phyloP scores from a whole-genome alignment of 805 yeast species.

The Candida taoyuanica region DNA sequence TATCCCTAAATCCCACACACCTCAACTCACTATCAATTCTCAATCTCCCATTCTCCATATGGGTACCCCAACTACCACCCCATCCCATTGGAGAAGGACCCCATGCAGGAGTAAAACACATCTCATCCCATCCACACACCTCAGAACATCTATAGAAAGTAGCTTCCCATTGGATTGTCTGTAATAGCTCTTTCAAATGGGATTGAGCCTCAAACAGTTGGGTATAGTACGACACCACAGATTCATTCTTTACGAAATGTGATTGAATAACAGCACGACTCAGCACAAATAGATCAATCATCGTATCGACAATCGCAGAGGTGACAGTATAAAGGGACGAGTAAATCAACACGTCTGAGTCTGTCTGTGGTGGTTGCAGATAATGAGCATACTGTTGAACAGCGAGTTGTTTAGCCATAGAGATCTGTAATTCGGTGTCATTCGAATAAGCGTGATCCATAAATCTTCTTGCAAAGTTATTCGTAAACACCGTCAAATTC shows the following conservation, averaged over 20 bases:
- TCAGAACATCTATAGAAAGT: slow-evolving; percentile 37
- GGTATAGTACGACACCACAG: not conserved
- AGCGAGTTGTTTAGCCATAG: slow-evolving; percentile 31
- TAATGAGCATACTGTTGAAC: slow-evolving; percentile 46
- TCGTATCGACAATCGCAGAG: slow-evolving; percentile 30
- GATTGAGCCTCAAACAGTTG: not conserved
- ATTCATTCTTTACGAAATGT: slow-evolving; percentile 15
- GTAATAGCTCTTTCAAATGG: slow-evolving; percentile 20
- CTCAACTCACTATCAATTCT: slow-evolving; percentile 22
- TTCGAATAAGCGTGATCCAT: slow-evolving; percentile 16
- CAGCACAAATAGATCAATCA: slow-evolving; percentile 34
- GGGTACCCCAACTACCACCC: slow-evolving; percentile 28
- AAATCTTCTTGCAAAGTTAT: slow-evolving; percentile 44
- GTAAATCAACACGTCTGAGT: slow-evolving; percentile 45
- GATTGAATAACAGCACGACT: slow-evolving; percentile 27
- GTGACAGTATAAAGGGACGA: slow-evolving; percentile 42
- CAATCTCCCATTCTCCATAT: slow-evolving; percentile 21
- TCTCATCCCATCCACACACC: slow-evolving; percentile 41
- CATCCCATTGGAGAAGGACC: slow-evolving; percentile 52
- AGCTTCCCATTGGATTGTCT: slow-evolving; percentile 36
- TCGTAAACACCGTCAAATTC: slow-evolving; percentile 38
- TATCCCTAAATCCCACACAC: slow-evolving; percentile 18
- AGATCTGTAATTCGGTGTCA: slow-evolving; percentile 4
- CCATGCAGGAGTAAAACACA: slow-evolving; percentile 59
- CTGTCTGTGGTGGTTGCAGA: slow-evolving; percentile 32